These are phyloP conservation scores for Calendula officinalis DNA, from an alignment of 129 eudicot genomes.

Conservation along the genomic window DNA sequence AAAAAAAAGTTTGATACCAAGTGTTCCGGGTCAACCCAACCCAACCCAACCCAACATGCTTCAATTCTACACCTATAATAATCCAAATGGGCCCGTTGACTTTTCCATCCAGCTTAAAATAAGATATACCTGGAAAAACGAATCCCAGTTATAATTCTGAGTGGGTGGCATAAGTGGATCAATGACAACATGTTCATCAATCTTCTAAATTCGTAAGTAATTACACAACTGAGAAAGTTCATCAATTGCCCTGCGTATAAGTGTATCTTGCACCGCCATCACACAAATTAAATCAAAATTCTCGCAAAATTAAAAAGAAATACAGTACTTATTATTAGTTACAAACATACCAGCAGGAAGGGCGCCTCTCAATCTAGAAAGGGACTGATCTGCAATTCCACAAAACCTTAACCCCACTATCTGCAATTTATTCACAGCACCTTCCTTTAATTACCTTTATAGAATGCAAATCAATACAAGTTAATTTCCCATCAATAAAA, in stretches of 20 bases:
- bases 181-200: conserved; percentile 56
- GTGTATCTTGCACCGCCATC: conserved; percentile 52
- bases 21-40: background rate
- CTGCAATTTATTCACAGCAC: conserved; percentile 79
- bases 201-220: conserved; percentile 75
- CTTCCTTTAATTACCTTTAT: no score
- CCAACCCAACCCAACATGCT: background rate
- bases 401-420: conserved; percentile 85
- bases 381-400: conserved; percentile 81
- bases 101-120: background rate
- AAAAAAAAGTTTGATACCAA: background rate
- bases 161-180: conserved; percentile 97
- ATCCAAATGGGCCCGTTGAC: background rate
- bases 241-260: conserved; percentile 85
- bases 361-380: conserved; percentile 92
- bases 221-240: conserved; percentile 75
- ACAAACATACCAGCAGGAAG: conserved; percentile 75
- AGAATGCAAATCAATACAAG: no score
- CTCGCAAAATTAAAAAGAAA: background rate
- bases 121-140: conserved; percentile 75
- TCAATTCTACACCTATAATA: background rate
- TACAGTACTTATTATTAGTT: background rate
- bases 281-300: conserved; percentile 10
- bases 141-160: conserved; percentile 77
- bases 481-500: no score